Conservation (phyloP, 352 stramenopile genomes). For the Phytophthora constricta region DNA sequence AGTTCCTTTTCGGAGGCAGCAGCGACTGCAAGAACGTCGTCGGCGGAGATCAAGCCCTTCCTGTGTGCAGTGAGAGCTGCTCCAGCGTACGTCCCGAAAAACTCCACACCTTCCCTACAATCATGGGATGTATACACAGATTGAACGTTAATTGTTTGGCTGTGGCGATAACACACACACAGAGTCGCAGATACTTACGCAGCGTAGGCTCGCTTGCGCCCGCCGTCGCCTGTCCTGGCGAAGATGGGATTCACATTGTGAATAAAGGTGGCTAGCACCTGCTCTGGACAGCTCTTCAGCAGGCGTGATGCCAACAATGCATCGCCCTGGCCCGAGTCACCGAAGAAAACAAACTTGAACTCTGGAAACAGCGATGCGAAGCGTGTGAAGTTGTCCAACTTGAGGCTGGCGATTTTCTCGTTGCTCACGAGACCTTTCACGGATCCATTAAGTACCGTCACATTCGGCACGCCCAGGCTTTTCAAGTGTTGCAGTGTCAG, state of each 20-base stretch:
- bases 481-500: slow-evolving; percentile 83
- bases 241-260: slow-evolving; percentile 76
- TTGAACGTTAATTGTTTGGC: neutral
- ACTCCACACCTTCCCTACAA: slow-evolving; percentile 70
- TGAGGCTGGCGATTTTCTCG: slow-evolving; percentile 84
- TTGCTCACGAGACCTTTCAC: slow-evolving; percentile 83
- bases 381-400: slow-evolving; percentile 83
- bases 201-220: slow-evolving; percentile 60
- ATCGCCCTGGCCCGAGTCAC: slow-evolving; percentile 83
- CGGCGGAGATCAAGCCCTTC: slow-evolving; percentile 60
- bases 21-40: slow-evolving; percentile 60
- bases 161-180: neutral
- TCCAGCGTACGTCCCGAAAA: slow-evolving; percentile 77
- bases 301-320: slow-evolving; percentile 72
- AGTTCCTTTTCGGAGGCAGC: slow-evolving; percentile 54
- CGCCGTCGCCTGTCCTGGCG: slow-evolving; percentile 66
- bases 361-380: slow-evolving; percentile 83
- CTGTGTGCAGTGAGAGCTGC: slow-evolving; percentile 62
- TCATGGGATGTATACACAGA: neutral
- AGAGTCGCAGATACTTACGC: slow-evolving; percentile 47
- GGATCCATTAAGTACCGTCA: slow-evolving; percentile 81
- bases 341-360: slow-evolving; percentile 89
- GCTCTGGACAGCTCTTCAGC: slow-evolving; percentile 55
- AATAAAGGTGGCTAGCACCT: slow-evolving; percentile 81
- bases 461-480: slow-evolving; percentile 75